These are phyloP conservation scores for Nelumbo lutea DNA, from an alignment of 164 flowering plant species.

Conservation along the genomic window DNA sequence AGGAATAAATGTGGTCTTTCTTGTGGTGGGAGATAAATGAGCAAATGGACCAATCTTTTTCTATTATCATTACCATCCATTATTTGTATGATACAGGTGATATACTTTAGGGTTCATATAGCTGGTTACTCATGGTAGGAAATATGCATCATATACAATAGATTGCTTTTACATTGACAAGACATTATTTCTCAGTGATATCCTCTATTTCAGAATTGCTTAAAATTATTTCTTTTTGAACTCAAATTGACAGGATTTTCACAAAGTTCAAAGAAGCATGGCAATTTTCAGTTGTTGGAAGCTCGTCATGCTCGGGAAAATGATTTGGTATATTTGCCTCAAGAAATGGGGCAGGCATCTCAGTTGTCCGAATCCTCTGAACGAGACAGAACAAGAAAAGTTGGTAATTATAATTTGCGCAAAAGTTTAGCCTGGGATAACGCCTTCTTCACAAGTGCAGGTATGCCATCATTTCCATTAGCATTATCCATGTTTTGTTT, in stretches of 20 bases:
- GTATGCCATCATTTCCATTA: conserved; percentile 23
- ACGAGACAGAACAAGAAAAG: conserved; percentile 30
- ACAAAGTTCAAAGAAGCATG: conserved; percentile 12
- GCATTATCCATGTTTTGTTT: no score
- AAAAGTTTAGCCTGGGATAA: conserved; percentile 98
- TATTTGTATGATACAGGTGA: no score
- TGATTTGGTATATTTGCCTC: conserved; percentile 1
- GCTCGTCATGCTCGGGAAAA: conserved; percentile 9
- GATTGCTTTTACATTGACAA: neutral
- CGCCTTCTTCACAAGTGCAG: conserved; percentile 86
- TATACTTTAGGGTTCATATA: no score
- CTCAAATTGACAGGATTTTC: conserved; percentile 10
- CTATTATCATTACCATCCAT: no score
- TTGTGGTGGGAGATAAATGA: no score
- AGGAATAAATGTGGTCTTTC: no score
- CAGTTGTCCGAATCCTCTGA: conserved; percentile 31
- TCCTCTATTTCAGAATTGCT: neutral
- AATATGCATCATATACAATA: no score
- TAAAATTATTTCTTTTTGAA: neutral
- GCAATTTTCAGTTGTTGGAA: conserved; percentile 10
- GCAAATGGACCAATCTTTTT: no score
- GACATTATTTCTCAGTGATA: neutral
- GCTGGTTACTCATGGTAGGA: no score
- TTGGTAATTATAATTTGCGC: conserved; percentile 73
- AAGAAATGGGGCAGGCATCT: conserved; percentile 21